A percentile compares a stretch with the other conserved stretches of the same genome.
phyloP scores from a whole-genome alignment of 805 yeast species.

The Saccharomycopsis olivae region DNA sequence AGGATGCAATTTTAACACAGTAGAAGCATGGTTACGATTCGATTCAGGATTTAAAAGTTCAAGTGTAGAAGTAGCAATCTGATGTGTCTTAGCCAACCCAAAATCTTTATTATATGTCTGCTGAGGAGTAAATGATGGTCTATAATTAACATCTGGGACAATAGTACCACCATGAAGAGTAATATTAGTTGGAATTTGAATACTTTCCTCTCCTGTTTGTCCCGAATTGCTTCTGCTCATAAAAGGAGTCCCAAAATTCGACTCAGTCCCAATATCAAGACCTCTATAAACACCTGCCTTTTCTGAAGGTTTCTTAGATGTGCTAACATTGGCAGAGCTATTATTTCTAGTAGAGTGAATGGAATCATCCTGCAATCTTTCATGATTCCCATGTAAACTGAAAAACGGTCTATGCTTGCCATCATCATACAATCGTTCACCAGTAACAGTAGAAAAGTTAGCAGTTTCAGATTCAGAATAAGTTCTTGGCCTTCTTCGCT shows the following conservation, averaged over 20 bases:
- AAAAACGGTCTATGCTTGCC: constrained; percentile 36
- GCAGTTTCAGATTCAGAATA: constrained; percentile 58
- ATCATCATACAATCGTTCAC: constrained; percentile 45
- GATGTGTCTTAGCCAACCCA: constrained; percentile 18
- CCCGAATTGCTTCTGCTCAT: constrained; percentile 1
- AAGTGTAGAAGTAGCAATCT: constrained; percentile 18
- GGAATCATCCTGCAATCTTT: constrained; percentile 15
- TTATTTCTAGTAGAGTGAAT: constrained; percentile 15
- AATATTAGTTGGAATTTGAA: constrained; percentile 6
- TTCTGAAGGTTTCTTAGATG: not conserved
- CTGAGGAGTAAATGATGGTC: constrained; percentile 12
- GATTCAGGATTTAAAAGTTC: constrained; percentile 12
- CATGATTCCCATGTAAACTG: constrained; percentile 13
- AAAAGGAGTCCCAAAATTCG: not conserved
- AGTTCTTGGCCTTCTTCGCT: constrained; percentile 29
- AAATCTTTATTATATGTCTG: constrained; percentile 14
- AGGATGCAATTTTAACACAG: constrained; percentile 14
- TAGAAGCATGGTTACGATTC: not conserved
- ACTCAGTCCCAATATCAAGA: constrained; percentile 13
- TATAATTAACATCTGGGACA: constrained; percentile 17
- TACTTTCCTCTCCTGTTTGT: not conserved
- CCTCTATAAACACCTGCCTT: constrained; percentile 1
- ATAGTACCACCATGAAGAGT: constrained; percentile 20
- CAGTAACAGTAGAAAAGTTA: constrained; percentile 45
- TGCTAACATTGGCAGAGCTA: not conserved